Evolutionary conservation across 345 rosid species (phyloP).

Genomic region (Gossypium thurberi): DNA sequence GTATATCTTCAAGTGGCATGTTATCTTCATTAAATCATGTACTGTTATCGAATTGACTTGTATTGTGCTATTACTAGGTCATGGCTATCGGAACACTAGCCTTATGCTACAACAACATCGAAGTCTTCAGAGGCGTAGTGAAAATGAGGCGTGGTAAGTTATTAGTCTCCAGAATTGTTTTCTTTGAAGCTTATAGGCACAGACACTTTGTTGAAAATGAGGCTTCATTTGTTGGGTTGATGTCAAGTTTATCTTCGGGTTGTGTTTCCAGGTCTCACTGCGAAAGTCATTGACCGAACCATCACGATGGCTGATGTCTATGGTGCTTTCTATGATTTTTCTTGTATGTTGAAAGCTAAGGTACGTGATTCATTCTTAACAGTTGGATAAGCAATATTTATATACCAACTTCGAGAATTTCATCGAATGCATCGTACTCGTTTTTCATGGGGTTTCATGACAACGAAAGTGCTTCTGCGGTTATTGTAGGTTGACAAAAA

Average conservation of each 20-base stretch:
- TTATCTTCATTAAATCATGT: not conserved
- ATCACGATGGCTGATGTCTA: slow-evolving; percentile 84
- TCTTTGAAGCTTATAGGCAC: slow-evolving; percentile 1
- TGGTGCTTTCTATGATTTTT: slow-evolving; percentile 74
- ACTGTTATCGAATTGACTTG: not conserved
- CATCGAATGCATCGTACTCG: not conserved
- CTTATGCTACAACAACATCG: slow-evolving; percentile 78
- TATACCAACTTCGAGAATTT: not conserved
- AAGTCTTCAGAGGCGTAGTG: slow-evolving; percentile 92
- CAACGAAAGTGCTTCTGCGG: not conserved
- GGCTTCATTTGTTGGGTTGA: not conserved
- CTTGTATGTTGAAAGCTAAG: slow-evolving; percentile 67
- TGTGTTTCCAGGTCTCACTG: slow-evolving; percentile 68
- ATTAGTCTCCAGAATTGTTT: not conserved
- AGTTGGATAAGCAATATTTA: not conserved
- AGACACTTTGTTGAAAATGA: not conserved
- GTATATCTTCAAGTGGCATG: not conserved
- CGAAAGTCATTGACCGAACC: slow-evolving; percentile 74
- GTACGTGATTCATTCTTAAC: slow-evolving; percentile 21
- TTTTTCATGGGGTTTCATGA: not conserved
- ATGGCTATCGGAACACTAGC: slow-evolving; percentile 97
- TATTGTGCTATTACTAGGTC: slow-evolving; percentile 38
- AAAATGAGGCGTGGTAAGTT: slow-evolving; percentile 93
- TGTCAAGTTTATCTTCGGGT: not conserved
- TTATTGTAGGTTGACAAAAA: slow-evolving; percentile 48